These are phyloP conservation scores for Verticillium nubilum DNA, from an alignment of 2,329 filamentous ascomycete species.

Conservation along the genomic window DNA sequence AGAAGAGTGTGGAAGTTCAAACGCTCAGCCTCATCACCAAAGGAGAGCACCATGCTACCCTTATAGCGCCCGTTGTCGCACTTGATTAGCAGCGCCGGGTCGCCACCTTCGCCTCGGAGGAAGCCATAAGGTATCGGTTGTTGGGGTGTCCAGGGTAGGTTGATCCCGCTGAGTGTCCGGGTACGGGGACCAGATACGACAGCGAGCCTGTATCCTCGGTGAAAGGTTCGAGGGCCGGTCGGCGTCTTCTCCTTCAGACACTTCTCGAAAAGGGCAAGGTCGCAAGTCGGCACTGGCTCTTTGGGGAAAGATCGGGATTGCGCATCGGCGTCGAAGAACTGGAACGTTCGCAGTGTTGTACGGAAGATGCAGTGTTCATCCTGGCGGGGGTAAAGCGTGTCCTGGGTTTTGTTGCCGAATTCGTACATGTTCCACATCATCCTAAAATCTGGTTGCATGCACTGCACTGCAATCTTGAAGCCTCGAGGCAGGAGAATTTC, in stretches of 20 bases:
- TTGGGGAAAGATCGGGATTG: slow-evolving; percentile 68
- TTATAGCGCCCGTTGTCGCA: slow-evolving; percentile 61
- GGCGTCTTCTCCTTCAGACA: slow-evolving; percentile 63
- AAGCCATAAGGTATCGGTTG: slow-evolving; percentile 74
- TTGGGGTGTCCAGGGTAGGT: slow-evolving; percentile 60
- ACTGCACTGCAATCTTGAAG: slow-evolving; percentile 66
- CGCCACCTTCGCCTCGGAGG: slow-evolving; percentile 63
- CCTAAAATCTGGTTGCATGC: slow-evolving; percentile 72
- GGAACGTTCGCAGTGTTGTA: slow-evolving; percentile 65
- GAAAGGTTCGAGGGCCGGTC: slow-evolving; percentile 64
- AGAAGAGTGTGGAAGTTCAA: slow-evolving; percentile 67
- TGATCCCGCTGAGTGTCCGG: slow-evolving; percentile 72
- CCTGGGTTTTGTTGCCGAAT: slow-evolving; percentile 72
- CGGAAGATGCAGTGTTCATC: slow-evolving; percentile 69
- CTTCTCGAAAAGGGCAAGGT: slow-evolving; percentile 71
- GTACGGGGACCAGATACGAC: slow-evolving; percentile 72
- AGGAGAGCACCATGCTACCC: slow-evolving; percentile 72
- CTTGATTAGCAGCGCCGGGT: slow-evolving; percentile 64
- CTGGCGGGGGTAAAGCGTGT: slow-evolving; percentile 59
- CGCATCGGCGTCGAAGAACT: slow-evolving; percentile 73
- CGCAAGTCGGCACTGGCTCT: slow-evolving; percentile 66
- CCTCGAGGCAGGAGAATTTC: slow-evolving; percentile 69
- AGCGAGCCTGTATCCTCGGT: slow-evolving; percentile 74
- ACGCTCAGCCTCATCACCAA: slow-evolving; percentile 67
- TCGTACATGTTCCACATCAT: slow-evolving; percentile 80